A percentile compares a stretch with the other conserved stretches of the same genome.
These are phyloP conservation scores for Tricharina praecox DNA, from an alignment of 495 filamentous ascomycete species.

Conservation along the genomic window DNA sequence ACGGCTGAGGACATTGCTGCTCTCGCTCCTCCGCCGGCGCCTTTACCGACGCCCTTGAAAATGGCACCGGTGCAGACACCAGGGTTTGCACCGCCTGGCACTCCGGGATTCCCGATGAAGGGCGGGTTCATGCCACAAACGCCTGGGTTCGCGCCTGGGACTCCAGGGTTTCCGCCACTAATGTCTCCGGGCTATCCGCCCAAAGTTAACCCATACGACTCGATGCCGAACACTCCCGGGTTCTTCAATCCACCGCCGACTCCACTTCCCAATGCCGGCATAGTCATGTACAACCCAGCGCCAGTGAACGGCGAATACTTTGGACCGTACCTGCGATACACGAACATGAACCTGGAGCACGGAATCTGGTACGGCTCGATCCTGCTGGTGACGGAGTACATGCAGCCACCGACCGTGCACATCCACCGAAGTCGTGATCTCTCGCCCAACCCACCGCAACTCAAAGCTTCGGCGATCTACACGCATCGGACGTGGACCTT, in stretches of 20 bases:
- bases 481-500: slow-evolving; percentile 87
- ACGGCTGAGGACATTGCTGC: slow-evolving; percentile 47
- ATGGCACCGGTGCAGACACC: slow-evolving; percentile 5
- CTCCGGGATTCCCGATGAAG: slow-evolving; percentile 17
- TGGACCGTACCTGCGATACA: slow-evolving; percentile 85
- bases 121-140: slow-evolving; percentile 8
- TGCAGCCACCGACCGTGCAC: slow-evolving; percentile 92
- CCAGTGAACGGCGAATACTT: slow-evolving; percentile 98
- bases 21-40: slow-evolving; percentile 36
- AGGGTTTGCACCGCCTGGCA: slow-evolving; percentile 42
- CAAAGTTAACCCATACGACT: slow-evolving; percentile 2
- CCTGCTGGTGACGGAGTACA: slow-evolving; percentile 70
- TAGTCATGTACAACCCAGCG: slow-evolving; percentile 81
- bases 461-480: slow-evolving; percentile 69
- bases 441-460: slow-evolving; percentile 79
- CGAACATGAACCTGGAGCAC: slow-evolving; percentile 89
- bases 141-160: slow-evolving; percentile 39
- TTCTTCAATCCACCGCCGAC: slow-evolving; percentile 43
- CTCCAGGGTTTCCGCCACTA: slow-evolving; percentile 26
- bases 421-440: slow-evolving; percentile 82
- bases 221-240: slow-evolving; percentile 13
- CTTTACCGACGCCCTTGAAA: slow-evolving; percentile 30
- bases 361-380: slow-evolving; percentile 72
- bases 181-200: slow-evolving; percentile 7
- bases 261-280: slow-evolving; percentile 74